Evolutionary conservation across 2,329 filamentous ascomycete genomes (phyloP).

Genomic region (Colletotrichum sp.): DNA sequence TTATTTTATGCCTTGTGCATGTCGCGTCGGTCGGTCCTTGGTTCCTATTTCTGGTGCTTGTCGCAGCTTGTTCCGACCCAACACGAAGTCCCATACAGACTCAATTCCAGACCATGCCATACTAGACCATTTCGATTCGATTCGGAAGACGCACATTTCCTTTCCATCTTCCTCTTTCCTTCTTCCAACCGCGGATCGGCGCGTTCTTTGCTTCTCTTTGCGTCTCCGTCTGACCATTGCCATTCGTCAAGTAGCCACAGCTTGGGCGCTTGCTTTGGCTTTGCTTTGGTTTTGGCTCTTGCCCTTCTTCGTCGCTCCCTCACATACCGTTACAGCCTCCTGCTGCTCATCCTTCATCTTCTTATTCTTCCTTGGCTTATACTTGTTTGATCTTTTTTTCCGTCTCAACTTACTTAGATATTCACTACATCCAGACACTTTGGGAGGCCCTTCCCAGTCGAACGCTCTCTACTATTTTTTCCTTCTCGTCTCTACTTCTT

Average conservation of each 20-base stretch:
- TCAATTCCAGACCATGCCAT: background rate
- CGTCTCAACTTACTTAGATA: background rate
- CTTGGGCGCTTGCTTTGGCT: background rate
- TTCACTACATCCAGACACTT: background rate
- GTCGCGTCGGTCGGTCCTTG: background rate
- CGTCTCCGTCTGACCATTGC: background rate
- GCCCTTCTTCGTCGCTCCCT: constrained; percentile 9
- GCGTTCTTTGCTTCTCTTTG: constrained; percentile 11
- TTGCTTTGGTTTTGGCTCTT: background rate
- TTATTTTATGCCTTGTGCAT: background rate
- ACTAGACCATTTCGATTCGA: background rate
- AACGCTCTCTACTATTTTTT: background rate
- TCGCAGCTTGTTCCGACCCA: background rate
- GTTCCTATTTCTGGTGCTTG: background rate
- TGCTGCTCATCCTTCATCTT: background rate
- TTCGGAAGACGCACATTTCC: background rate
- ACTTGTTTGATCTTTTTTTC: background rate
- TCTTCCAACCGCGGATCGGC: background rate
- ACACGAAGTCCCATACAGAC: background rate
- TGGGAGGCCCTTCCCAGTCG: background rate
- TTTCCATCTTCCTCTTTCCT: background rate
- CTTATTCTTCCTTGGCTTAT: background rate
- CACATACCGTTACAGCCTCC: background rate
- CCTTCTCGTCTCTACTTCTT: background rate
- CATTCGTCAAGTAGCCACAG: background rate